phyloP scores from a whole-genome alignment of 2,329 filamentous ascomycete genomes.

The Teratosphaeria epicoccoides region DNA sequence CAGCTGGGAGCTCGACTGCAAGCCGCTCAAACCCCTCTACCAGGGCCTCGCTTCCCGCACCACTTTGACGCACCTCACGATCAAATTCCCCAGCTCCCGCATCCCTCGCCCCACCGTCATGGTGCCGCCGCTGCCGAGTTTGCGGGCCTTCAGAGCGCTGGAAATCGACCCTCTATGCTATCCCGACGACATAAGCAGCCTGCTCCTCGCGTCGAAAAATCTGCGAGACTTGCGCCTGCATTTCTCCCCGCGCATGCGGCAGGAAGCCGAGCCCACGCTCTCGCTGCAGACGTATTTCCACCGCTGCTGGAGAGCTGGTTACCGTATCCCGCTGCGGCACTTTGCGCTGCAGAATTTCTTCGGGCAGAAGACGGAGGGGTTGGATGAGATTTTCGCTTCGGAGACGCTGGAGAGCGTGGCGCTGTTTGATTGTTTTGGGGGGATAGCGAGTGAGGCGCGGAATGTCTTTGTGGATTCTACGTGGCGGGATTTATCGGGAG shows the following conservation, averaged over 20 bases:
- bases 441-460: slow-evolving; percentile 30
- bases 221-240: slow-evolving; percentile 47
- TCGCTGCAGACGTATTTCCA: slow-evolving; percentile 47
- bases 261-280: slow-evolving; percentile 47
- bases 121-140: slow-evolving; percentile 46
- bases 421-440: slow-evolving; percentile 43
- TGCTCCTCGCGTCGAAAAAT: slow-evolving; percentile 44
- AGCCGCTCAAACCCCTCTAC: slow-evolving; percentile 49
- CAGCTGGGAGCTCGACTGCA: slow-evolving; percentile 52
- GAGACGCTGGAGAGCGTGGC: slow-evolving; percentile 38
- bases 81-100: slow-evolving; percentile 46
- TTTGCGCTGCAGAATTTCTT: slow-evolving; percentile 49
- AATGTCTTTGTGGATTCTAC: slow-evolving; percentile 46
- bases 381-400: slow-evolving; percentile 35
- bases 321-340: slow-evolving; percentile 39
- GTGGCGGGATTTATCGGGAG: slow-evolving; percentile 32
- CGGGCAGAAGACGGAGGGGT: slow-evolving; percentile 39
- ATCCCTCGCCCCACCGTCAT: slow-evolving; percentile 47
- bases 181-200: slow-evolving; percentile 49
- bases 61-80: slow-evolving; percentile 42
- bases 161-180: slow-evolving; percentile 56
- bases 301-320: slow-evolving; percentile 39
- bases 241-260: slow-evolving; percentile 52
- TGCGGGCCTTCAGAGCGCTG: slow-evolving; percentile 43
- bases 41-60: slow-evolving; percentile 42